Base-by-base conservation (phyloP, 2,329 filamentous ascomycete genomes). In the Plenodomus tracheiphilus region DNA sequence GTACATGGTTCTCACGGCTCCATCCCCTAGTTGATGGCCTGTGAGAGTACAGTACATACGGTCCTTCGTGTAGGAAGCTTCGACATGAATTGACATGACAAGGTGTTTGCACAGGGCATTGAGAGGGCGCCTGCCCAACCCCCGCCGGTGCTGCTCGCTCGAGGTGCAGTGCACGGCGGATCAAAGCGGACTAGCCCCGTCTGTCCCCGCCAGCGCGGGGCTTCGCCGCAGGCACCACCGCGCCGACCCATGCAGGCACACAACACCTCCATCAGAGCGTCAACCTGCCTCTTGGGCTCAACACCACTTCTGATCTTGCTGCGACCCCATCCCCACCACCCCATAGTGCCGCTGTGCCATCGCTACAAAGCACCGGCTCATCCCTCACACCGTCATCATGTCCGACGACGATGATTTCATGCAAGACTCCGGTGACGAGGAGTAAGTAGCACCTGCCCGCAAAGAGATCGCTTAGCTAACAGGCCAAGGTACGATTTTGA, bases 341-440 rank as follows among this genome's bases (percentile, higher is more conserved):
- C 28, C 7, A 15, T 10, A 11, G 28, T 11, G 13, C 28, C 13
- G 11, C 28, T 32, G 11, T 15, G 15, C 28, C 13, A 4, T 15
- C 11, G 28, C 4, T 15, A 10, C 28, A 32, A 32, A 15, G 15
- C 28, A 32, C 15, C 28, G 15, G 4, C 6, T 13, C 20, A 49
- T 21, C 41, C 16, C 41, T 51, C 32, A 40, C 56, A 47, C 59
- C 54, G 56, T 66, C 74, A 80, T 56, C 58, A 91, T 91, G 88
- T 91, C 88, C 34, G 89, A 86, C 75, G 83, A 93, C 75, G 89
- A 91, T 77, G 89, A 95, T 76, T 95, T 95, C 73, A 95, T 95
- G 90, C 89, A 94, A 75, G 90, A 91, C 71, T 94, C 90, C 4
- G 90, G 90, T 53, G 86, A 91, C 71, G 89, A 93, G 77, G 87